These are phyloP conservation scores for Phalaenopsis hybrid DNA, from an alignment of 116 monocot genomes.

Conservation along the genomic window DNA sequence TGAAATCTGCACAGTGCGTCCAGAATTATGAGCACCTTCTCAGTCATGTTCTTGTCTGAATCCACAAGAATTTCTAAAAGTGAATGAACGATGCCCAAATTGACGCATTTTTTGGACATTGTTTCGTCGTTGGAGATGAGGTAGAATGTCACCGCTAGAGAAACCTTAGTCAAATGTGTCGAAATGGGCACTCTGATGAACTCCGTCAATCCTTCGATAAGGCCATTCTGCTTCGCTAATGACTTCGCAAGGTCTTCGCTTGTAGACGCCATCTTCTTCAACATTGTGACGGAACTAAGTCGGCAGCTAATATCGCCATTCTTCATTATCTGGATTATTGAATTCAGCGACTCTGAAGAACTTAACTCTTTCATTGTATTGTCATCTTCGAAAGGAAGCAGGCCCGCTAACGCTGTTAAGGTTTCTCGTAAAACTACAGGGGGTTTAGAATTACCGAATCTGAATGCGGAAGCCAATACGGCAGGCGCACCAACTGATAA, in stretches of 20 bases:
- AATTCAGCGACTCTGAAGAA: background rate
- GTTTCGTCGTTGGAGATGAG: background rate
- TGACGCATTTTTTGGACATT: constrained; percentile 5
- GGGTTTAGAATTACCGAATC: background rate
- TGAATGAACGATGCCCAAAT: constrained; percentile 17
- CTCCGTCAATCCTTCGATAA: constrained; percentile 31
- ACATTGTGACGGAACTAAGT: background rate
- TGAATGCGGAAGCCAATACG: constrained; percentile 22
- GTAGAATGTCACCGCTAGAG: background rate
- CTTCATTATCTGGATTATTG: background rate
- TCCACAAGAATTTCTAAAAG: constrained; percentile 32
- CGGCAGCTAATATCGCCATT: background rate
- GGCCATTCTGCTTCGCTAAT: constrained; percentile 9
- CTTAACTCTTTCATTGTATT: constrained; percentile 4
- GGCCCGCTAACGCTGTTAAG: constrained; percentile 19
- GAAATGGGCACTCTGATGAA: constrained; percentile 38
- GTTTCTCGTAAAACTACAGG: background rate
- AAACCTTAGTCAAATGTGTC: constrained; percentile 28
- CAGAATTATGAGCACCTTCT: background rate
- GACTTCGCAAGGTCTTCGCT: background rate
- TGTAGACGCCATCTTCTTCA: constrained; percentile 1
- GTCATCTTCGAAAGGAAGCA: constrained; percentile 33
- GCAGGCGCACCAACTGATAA: constrained; percentile 11
- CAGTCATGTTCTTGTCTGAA: constrained; percentile 6
- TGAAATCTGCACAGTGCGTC: background rate